Conservation (phyloP, 2,329 filamentous ascomycete genomes). For the Cladophialophora chaetospira region DNA sequence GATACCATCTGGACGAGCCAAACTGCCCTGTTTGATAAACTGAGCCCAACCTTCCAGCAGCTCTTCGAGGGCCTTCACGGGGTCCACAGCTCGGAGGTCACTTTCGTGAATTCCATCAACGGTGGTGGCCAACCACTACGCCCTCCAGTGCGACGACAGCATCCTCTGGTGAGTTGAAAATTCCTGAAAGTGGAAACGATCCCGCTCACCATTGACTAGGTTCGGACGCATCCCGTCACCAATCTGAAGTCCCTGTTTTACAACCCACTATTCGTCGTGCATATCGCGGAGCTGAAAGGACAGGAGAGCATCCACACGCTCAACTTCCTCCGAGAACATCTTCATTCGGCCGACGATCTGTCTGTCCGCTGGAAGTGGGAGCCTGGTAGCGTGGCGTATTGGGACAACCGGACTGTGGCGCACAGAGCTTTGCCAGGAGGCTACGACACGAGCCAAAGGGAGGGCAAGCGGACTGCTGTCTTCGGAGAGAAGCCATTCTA, state of each 20-base stretch:
- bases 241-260: constrained; percentile 32
- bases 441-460: constrained; percentile 25
- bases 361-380: constrained; percentile 29
- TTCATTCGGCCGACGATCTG: constrained; percentile 29
- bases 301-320: constrained; percentile 29
- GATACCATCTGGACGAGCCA: constrained; percentile 34
- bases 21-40: constrained; percentile 33
- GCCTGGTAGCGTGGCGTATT: constrained; percentile 28
- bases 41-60: constrained; percentile 33
- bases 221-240: constrained; percentile 35
- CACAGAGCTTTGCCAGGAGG: constrained; percentile 33
- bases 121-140: constrained; percentile 27
- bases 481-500: constrained; percentile 25
- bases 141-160: constrained; percentile 24
- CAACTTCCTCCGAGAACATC: constrained; percentile 32
- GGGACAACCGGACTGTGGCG: constrained; percentile 32
- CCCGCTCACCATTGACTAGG: not conserved
- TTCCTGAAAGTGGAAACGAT: not conserved
- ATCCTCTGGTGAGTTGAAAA: constrained; percentile 24
- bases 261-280: constrained; percentile 31
- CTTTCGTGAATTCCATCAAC: constrained; percentile 29
- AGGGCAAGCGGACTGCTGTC: constrained; percentile 31
- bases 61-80: constrained; percentile 32
- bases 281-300: constrained; percentile 32
- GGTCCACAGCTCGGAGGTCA: constrained; percentile 32